Evolutionary conservation across 352 stramenopile genomes (phyloP), one percentile per base, ranked within the genome.

Genomic region (Globisporangium camurandrum): DNA sequence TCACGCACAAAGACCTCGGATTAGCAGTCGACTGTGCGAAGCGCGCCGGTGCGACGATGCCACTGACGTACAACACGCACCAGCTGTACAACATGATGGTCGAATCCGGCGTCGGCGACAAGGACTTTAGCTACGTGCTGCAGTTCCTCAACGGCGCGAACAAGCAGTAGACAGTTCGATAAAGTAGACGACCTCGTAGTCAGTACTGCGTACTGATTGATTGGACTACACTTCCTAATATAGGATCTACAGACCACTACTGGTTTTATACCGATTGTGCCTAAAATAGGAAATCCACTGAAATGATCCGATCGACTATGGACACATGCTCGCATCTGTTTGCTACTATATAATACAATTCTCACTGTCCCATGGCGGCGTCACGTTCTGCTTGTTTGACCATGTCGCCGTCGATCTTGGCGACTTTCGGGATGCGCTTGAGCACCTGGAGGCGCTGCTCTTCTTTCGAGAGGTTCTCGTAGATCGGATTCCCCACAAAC

Each of bases 1-100:
- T 99, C 9, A 97, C 98, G 88, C 81, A 97, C 44, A 99, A 99
- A 68, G 96, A 99, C 70, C 66, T 99, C 4, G 86, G 86, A 11
- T 82, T 99, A 40, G 95, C 93, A 6, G 75, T 98, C 22, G 81
- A 96, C 56, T 90, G 84, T 24, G 92, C 80, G 54, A 94, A 96
- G 59, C 61, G 74, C 31, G 77, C 87, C 6, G 76, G 86, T 43
- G 82, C 86, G 33, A 77, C 81, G 11, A 57, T 95, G 20, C 84
- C 84, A 16, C 57, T 95, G 10, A 91, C 82, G 27, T 84, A 64
- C 51, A 61, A 73, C 27, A 67, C 83, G 50, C 78, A 90, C 64
- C 77, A 91, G 63, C 59, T 93, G 39, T 92, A 73, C 66, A 92
- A 83, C 65, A 82, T 94, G 68, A 88, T 92, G 59, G 72, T 88